Evolutionary conservation across 2,329 filamentous ascomycete genomes (phyloP).

Genomic region (Xylaria hypoxylon): DNA sequence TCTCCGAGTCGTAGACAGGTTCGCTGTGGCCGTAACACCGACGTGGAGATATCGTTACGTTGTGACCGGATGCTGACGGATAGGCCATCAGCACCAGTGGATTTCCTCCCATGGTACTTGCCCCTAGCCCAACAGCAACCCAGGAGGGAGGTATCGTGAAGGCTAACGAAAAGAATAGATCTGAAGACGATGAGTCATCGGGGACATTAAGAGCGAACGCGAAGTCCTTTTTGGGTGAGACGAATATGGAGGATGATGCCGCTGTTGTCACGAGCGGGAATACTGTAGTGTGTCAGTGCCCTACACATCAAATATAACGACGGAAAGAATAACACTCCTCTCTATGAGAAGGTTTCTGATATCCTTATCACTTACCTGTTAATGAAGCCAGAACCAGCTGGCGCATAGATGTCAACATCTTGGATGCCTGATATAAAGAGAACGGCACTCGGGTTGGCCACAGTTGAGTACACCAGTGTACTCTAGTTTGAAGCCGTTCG

Average conservation of each 20-base stretch:
- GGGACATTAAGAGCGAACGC: slow-evolving; percentile 81
- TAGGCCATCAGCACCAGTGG: slow-evolving; percentile 68
- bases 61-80: slow-evolving; percentile 57
- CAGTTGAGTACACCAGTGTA: background rate
- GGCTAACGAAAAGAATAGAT: slow-evolving; percentile 67
- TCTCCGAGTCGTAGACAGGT: slow-evolving; percentile 59
- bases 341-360: background rate
- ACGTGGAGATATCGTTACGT: slow-evolving; percentile 68
- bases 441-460: background rate
- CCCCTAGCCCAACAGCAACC: slow-evolving; percentile 67
- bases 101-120: slow-evolving; percentile 60
- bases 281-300: slow-evolving; percentile 22
- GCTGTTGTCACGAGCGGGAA: slow-evolving; percentile 33
- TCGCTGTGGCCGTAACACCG: slow-evolving; percentile 63
- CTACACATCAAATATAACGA: background rate
- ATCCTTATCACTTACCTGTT: slow-evolving; percentile 25
- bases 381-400: slow-evolving; percentile 42
- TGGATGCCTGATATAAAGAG: background rate
- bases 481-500: background rate
- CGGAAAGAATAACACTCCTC: background rate
- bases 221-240: slow-evolving; percentile 49
- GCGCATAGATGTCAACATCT: slow-evolving; percentile 33
- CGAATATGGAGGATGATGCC: slow-evolving; percentile 45
- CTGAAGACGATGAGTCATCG: slow-evolving; percentile 63
- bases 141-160: slow-evolving; percentile 61